These are phyloP conservation scores for Neonectria sp. DNA, from an alignment of 2,329 filamentous ascomycete genomes.

Conservation along the genomic window DNA sequence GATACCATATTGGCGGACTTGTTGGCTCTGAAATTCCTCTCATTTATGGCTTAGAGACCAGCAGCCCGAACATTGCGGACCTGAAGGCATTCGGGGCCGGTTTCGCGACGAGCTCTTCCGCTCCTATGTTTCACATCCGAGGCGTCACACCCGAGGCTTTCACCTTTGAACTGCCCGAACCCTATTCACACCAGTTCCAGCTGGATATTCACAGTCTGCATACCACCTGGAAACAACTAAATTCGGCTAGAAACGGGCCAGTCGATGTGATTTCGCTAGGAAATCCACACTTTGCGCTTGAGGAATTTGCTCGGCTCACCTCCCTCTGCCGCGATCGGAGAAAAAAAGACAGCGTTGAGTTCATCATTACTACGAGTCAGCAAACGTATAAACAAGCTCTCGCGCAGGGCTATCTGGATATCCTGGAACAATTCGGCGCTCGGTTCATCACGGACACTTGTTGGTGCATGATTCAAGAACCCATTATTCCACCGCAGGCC, in stretches of 20 bases:
- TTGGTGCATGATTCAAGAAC: slow-evolving; percentile 63
- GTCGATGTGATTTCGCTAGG: slow-evolving; percentile 60
- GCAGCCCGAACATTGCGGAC: slow-evolving; percentile 33
- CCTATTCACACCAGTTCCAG: background rate
- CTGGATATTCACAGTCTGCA: background rate
- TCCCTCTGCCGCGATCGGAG: slow-evolving; percentile 46
- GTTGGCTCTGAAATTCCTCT: slow-evolving; percentile 33
- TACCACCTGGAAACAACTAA: slow-evolving; percentile 31
- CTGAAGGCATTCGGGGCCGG: slow-evolving; percentile 40
- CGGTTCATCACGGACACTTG: slow-evolving; percentile 61
- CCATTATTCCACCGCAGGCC: slow-evolving; percentile 49
- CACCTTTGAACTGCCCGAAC: background rate
- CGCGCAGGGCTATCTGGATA: slow-evolving; percentile 44
- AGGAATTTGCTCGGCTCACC: slow-evolving; percentile 53
- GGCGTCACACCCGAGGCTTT: slow-evolving; percentile 38
- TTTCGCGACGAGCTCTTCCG: slow-evolving; percentile 40
- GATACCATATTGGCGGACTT: slow-evolving; percentile 36
- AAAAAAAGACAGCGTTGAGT: slow-evolving; percentile 36
- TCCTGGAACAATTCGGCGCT: slow-evolving; percentile 55
- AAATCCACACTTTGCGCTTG: slow-evolving; percentile 61
- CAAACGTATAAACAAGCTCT: slow-evolving; percentile 29
- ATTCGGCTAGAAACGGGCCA: slow-evolving; percentile 25
- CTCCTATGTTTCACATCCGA: slow-evolving; percentile 43
- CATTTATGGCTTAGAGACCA: slow-evolving; percentile 29
- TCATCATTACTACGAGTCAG: slow-evolving; percentile 40